phyloP scores from a whole-genome alignment of 352 stramenopile genomes.

The Phytophthora cactorum region DNA sequence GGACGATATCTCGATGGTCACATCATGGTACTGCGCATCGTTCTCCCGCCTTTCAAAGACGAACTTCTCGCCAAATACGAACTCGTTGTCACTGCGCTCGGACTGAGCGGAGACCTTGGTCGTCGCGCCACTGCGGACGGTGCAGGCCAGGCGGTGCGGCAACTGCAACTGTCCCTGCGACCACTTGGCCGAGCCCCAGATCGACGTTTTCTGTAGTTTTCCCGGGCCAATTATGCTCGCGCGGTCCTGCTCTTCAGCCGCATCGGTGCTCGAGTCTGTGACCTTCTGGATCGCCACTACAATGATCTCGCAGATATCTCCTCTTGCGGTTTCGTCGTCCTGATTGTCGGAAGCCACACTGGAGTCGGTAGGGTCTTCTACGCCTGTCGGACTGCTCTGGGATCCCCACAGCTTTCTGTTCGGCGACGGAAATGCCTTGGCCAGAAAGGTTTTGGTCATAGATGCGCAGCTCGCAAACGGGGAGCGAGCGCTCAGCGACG shows the following conservation, averaged over 20 bases:
- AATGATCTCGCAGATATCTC: slow-evolving; percentile 47
- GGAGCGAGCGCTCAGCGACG: slow-evolving; percentile 26
- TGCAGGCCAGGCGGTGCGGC: slow-evolving; percentile 34
- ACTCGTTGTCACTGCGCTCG: slow-evolving; percentile 27
- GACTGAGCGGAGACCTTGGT: slow-evolving; percentile 37
- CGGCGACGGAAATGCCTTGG: slow-evolving; percentile 39
- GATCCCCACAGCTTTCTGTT: slow-evolving; percentile 34
- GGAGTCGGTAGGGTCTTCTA: slow-evolving; percentile 31
- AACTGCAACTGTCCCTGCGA: slow-evolving; percentile 22
- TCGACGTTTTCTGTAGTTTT: slow-evolving; percentile 18
- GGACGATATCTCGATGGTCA: slow-evolving; percentile 42
- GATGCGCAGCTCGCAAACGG: slow-evolving; percentile 36
- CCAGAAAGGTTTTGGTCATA: slow-evolving; percentile 45
- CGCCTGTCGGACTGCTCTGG: slow-evolving; percentile 37
- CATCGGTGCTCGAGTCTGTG: slow-evolving; percentile 7
- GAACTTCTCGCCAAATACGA: slow-evolving; percentile 55
- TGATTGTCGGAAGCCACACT: slow-evolving; percentile 15
- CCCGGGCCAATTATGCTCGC: slow-evolving; percentile 10
- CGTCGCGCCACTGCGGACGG: slow-evolving; percentile 33
- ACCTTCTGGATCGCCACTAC: slow-evolving; percentile 48
- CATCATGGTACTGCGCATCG: slow-evolving; percentile 37
- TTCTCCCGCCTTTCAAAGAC: slow-evolving; percentile 44
- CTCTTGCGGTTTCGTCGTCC: slow-evolving; percentile 22
- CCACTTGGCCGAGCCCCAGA: slow-evolving; percentile 34
- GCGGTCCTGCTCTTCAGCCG: slow-evolving; percentile 8